These are phyloP conservation scores for Pseudocercospora macadamiae DNA, from an alignment of 2,329 filamentous ascomycete genomes.

Conservation along the genomic window DNA sequence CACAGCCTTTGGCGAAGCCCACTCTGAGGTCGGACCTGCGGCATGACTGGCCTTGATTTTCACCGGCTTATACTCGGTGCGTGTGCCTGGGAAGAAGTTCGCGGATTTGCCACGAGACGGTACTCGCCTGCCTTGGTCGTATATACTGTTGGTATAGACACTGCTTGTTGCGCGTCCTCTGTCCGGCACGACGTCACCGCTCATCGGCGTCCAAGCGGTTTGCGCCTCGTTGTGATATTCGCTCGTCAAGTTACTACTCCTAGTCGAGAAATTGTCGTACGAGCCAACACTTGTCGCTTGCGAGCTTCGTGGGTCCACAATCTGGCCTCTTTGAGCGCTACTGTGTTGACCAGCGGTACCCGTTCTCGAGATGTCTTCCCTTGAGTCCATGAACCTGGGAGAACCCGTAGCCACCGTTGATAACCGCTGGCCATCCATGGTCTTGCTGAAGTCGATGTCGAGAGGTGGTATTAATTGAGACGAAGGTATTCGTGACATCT, in stretches of 20 bases:
- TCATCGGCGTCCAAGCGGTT: conserved; percentile 39
- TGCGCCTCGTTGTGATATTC: conserved; percentile 38
- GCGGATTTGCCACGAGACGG: conserved; percentile 52
- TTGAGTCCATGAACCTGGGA: conserved; percentile 67
- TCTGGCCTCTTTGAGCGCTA: conserved; percentile 32
- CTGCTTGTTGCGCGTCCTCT: conserved; percentile 45
- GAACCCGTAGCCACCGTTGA: conserved; percentile 70
- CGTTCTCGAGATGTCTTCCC: conserved; percentile 42
- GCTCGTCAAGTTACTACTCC: conserved; percentile 36
- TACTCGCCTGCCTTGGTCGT: conserved; percentile 53
- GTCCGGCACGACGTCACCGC: conserved; percentile 26
- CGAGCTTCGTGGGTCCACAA: conserved; percentile 35
- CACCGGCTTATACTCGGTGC: conserved; percentile 33
- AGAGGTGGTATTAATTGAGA: conserved; percentile 73
- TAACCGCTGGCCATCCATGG: conserved; percentile 62
- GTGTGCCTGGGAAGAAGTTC: conserved; percentile 46
- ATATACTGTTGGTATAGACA: conserved; percentile 46
- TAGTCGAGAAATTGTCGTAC: conserved; percentile 33
- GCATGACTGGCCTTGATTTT: conserved; percentile 32
- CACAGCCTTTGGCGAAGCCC: conserved; percentile 25
- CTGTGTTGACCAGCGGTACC: conserved; percentile 28
- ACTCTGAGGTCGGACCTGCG: conserved; percentile 29
- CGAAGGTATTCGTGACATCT: conserved; percentile 43
- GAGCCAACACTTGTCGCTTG: conserved; percentile 30
- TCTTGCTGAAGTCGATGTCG: conserved; percentile 56